Conservation (phyloP, 2,329 filamentous ascomycete genomes). For the Fusarium sp. region DNA sequence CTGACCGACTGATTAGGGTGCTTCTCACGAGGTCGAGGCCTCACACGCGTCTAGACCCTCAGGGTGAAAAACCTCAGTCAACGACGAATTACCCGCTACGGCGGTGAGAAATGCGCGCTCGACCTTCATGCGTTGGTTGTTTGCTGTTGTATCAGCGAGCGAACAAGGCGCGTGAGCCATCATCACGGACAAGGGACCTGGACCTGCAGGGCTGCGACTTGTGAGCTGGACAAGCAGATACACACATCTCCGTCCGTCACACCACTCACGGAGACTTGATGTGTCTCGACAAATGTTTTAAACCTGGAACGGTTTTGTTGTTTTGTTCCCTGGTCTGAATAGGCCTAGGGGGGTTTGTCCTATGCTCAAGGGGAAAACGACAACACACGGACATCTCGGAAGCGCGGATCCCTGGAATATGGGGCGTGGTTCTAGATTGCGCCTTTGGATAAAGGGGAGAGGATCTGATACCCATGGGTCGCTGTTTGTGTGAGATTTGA, state of each 20-base stretch:
- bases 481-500: conserved; percentile 18
- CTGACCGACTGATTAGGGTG: conserved; percentile 44
- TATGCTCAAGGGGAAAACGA: not conserved
- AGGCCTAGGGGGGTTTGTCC: not conserved
- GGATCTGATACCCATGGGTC: conserved; percentile 3
- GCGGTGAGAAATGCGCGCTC: not conserved
- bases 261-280: conserved; percentile 7
- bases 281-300: conserved; percentile 6
- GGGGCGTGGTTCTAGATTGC: not conserved
- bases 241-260: conserved; percentile 2
- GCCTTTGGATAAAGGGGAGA: not conserved
- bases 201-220: conserved; percentile 8
- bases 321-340: conserved; percentile 7
- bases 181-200: conserved; percentile 7
- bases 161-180: not conserved
- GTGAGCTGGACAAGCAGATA: conserved; percentile 8
- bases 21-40: conserved; percentile 47
- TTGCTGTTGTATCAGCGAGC: not conserved
- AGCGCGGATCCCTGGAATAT: conserved; percentile 21
- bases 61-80: conserved; percentile 3
- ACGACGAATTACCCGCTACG: not conserved
- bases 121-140: not conserved
- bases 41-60: conserved; percentile 40
- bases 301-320: conserved; percentile 11
- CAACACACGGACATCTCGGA: conserved; percentile 1